Conservation (phyloP, 1,284 basidiomycete species). For the Microbotryum saponariae region DNA sequence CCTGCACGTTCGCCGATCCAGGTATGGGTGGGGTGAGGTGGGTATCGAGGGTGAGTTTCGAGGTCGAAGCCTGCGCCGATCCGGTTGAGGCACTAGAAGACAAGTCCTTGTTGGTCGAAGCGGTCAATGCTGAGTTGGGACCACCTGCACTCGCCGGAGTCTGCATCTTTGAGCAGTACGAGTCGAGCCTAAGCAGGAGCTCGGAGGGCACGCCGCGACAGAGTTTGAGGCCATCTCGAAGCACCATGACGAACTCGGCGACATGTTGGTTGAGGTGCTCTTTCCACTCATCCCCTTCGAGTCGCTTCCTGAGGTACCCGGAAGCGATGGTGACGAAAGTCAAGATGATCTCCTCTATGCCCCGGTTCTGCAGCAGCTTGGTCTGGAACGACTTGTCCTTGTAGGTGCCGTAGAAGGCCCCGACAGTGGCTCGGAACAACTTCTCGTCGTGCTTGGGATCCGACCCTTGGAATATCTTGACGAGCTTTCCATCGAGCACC, state of each 20-base stretch:
- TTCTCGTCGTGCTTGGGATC: constrained; percentile 77
- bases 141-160: background rate
- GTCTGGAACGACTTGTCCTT: constrained; percentile 72
- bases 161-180: constrained; percentile 66
- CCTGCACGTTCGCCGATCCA: constrained; percentile 44
- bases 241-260: constrained; percentile 72
- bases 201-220: constrained; percentile 57
- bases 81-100: constrained; percentile 7
- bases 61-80: background rate
- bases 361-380: constrained; percentile 90
- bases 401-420: constrained; percentile 66
- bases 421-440: constrained; percentile 75
- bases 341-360: constrained; percentile 93
- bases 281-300: constrained; percentile 80
- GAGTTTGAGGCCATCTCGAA: constrained; percentile 62
- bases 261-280: constrained; percentile 84
- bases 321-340: constrained; percentile 89
- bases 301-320: constrained; percentile 40
- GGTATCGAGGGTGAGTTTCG: constrained; percentile 9
- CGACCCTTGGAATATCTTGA: constrained; percentile 84
- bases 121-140: background rate
- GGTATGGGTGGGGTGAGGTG: constrained; percentile 4
- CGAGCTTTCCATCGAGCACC: constrained; percentile 72
- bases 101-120: constrained; percentile 2
- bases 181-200: constrained; percentile 67